These are phyloP conservation scores for Apiospora kogelbergensis DNA, from an alignment of 2,329 filamentous ascomycete species.

Conservation along the genomic window DNA sequence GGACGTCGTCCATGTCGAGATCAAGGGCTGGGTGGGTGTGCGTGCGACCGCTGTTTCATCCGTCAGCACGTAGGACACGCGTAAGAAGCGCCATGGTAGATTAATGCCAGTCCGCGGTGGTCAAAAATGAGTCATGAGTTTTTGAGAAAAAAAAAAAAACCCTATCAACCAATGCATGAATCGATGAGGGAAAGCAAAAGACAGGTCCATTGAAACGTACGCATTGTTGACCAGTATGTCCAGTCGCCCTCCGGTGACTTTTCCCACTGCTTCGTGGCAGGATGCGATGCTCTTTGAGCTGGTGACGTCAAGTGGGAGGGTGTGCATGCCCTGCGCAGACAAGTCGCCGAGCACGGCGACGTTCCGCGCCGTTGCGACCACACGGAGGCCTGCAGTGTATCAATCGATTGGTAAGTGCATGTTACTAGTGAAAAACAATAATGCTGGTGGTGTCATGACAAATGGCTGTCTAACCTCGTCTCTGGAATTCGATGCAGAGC, in stretches of 20 bases:
- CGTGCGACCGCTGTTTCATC: slow-evolving; percentile 40
- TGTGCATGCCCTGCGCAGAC: slow-evolving; percentile 46
- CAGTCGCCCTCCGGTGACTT: slow-evolving; percentile 51
- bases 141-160: too few relatives aligned
- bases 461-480: slow-evolving; percentile 39
- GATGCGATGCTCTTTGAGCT: slow-evolving; percentile 49
- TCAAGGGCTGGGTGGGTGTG: slow-evolving; percentile 50
- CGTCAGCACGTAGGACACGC: slow-evolving; percentile 18
- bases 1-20: slow-evolving; percentile 49
- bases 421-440: too few relatives aligned
- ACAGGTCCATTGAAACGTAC: slow-evolving; percentile 33
- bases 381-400: slow-evolving; percentile 43
- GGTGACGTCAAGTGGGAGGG: slow-evolving; percentile 55
- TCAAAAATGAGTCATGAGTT: too few relatives aligned
- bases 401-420: background rate
- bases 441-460: background rate
- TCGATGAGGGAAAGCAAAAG: background rate
- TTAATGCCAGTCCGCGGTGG: too few relatives aligned
- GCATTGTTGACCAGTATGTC: slow-evolving; percentile 64
- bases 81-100: background rate
- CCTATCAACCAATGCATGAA: too few relatives aligned
- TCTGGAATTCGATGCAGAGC: slow-evolving; percentile 52
- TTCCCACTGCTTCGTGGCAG: slow-evolving; percentile 46
- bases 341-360: slow-evolving; percentile 47
- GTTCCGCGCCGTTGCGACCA: slow-evolving; percentile 58